These are phyloP conservation scores for Nicotiana undulata DNA, from an alignment of 257 asterid genomes.

Conservation along the genomic window DNA sequence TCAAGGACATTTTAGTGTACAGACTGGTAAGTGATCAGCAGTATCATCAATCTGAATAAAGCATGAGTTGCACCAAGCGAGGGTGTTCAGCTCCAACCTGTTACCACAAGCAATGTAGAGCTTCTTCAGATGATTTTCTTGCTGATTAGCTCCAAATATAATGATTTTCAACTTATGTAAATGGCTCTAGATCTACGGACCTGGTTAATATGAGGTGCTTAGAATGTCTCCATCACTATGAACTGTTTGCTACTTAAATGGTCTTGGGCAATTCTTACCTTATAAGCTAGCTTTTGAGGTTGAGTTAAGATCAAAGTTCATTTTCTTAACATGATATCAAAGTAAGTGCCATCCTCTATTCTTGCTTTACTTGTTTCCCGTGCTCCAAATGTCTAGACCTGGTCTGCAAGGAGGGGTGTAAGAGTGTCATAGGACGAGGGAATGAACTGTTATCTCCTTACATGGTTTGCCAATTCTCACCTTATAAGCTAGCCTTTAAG, in stretches of 20 bases:
- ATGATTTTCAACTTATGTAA: neutral
- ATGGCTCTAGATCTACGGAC: neutral
- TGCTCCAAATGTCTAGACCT: neutral
- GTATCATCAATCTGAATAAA: neutral
- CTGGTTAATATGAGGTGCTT: slow-evolving; percentile 2
- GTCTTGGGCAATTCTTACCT: neutral
- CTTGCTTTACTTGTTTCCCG: neutral
- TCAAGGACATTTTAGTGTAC: neutral
- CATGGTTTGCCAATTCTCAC: neutral
- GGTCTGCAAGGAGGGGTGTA: neutral
- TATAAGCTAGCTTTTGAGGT: neutral
- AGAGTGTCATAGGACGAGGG: neutral
- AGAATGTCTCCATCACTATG: neutral
- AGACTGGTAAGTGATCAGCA: neutral
- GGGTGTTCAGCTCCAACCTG: neutral
- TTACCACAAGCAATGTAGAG: neutral
- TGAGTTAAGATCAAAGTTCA: neutral
- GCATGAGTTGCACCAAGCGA: neutral
- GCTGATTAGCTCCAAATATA: neutral
- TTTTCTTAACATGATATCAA: neutral
- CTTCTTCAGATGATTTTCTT: neutral
- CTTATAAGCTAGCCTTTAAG: neutral
- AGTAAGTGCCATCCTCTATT: neutral
- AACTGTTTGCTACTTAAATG: neutral
- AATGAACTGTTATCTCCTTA: neutral